Evolutionary conservation across 768 basidiomycete genomes (phyloP), one percentile per base, ranked within the genome.

Genomic region (Hypsizygus marmoreus): DNA sequence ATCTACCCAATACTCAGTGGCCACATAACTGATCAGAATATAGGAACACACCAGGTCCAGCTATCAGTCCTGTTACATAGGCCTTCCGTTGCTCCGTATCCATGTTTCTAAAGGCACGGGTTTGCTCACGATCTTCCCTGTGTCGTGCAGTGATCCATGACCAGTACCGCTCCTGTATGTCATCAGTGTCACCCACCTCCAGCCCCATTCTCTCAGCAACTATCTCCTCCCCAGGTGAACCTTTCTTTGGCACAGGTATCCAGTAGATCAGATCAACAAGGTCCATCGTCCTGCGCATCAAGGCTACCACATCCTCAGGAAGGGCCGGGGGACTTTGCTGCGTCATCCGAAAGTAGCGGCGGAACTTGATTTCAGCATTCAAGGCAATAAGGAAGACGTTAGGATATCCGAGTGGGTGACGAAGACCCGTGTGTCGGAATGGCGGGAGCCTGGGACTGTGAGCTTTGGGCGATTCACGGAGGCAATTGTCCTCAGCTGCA

Each of bases 331-430:
- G 45, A 30, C 49, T 14, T 37, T 20, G 4, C 23, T 46, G 31
- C 22, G 41, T 29, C 57, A 56, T 54, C 32, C 44, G 31, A 12
- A 54, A 58, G 50, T 58, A 60, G 34, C 57, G 50, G 14, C 53
- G 50, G 41, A 58, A 61, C 43, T 61, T 58, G 44, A 61, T 51
- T 45, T 59, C 52, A 8, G 59, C 53, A 43, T 61, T 60, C 20
- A 59, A 8, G 12, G 45, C 38, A 8, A 61, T 55, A 9, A 58
- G 57, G 28, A 60, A 56, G 37, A 52, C 33, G 45, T 60, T 60
- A 28, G 58, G 31, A 24, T 16, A 24, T 23, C 26, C 12, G 16
- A 13, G 38, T n/a, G 12, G 6, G 10, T 16, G 26, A 13, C 14
- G 13, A 6, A 12, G 40, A 28, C 23, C n/a, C n/a, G 8, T 11